phyloP scores from a whole-genome alignment of 1,139 yeast genomes.

The Kodamaea sp. region DNA sequence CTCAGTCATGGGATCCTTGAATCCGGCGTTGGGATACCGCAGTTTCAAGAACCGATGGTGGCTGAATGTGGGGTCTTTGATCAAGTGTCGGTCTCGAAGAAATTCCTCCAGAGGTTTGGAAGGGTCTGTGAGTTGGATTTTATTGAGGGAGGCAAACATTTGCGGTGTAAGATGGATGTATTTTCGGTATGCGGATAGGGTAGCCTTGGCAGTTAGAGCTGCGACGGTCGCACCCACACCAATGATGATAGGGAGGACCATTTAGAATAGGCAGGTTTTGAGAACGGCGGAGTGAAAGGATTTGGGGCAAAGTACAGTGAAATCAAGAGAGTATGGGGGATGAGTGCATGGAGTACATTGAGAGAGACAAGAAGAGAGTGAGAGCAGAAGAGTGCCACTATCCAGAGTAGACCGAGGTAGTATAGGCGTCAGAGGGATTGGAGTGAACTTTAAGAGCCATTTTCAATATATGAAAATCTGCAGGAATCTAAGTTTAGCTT shows the following conservation, averaged over 20 bases:
- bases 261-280: no score
- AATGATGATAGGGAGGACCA: constrained; percentile 56
- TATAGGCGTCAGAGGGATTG: no score
- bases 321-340: no score
- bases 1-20: constrained; percentile 55
- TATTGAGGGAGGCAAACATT: constrained; percentile 59
- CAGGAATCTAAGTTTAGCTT: no score
- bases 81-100: constrained; percentile 13
- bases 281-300: no score
- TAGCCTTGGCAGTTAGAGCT: constrained; percentile 55
- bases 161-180: constrained; percentile 48
- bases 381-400: no score
- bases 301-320: no score
- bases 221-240: constrained; percentile 59
- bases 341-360: no score
- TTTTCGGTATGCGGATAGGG: constrained; percentile 46
- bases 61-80: constrained; percentile 21
- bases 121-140: constrained; percentile 27
- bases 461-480: no score
- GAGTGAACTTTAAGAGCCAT: no score
- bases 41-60: constrained; percentile 25
- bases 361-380: no score
- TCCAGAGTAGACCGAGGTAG: no score
- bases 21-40: constrained; percentile 50
- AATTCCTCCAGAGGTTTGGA: constrained; percentile 8